Base-by-base conservation (phyloP, 2,329 filamentous ascomycete genomes). In the Clonostachys solani region DNA sequence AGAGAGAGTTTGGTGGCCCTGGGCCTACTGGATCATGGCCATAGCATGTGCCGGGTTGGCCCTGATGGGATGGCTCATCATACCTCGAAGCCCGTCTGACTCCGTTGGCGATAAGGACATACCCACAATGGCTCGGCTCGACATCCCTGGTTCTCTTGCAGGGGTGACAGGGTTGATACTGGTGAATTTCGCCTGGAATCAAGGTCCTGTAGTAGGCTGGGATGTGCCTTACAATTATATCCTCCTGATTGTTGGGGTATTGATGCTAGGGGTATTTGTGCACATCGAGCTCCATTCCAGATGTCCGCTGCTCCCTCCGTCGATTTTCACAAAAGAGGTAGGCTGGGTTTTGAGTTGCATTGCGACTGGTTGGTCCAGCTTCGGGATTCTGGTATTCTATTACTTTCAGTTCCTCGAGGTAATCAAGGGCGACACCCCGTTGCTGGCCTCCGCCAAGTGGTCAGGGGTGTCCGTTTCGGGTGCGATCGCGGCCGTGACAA, bases 121-220 rank as follows among this genome's bases (percentile, higher is more conserved):
- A 7, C 18, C 18, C 18, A 19, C 18, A 19, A 19, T 19, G 18
- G 18, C 18, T 19, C 52, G 53, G 33, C 90, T 91, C 85, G 87
- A 92, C 59, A 90, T 82, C 78, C 67, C 73, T 47, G 87, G 87
- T 0, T 66, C 78, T 3, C 58, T 64, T 3, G 77, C 84, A 12
- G 83, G 85, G 13, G 74, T 88, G 0, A 73, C 76, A 0, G 87
- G 84, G 0, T 63, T 91, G 12, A 73, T 87, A 3, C 72, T 94
- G 19, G 72, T 89, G 52, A 84, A 90, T 0, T 92, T 84, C 56
- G 85, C 87, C 0, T 78, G 94, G 45, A 91, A 87, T 0, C 84
- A 89, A 43, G 84, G 83, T 8, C 78, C 83, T 0, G 81, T 88
- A 60, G 86, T 86, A 0, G 80, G 84, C 2, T 92, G 88, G 87